These are phyloP conservation scores for Exophiala calicioides DNA, from an alignment of 2,329 filamentous ascomycete species.

Conservation along the genomic window DNA sequence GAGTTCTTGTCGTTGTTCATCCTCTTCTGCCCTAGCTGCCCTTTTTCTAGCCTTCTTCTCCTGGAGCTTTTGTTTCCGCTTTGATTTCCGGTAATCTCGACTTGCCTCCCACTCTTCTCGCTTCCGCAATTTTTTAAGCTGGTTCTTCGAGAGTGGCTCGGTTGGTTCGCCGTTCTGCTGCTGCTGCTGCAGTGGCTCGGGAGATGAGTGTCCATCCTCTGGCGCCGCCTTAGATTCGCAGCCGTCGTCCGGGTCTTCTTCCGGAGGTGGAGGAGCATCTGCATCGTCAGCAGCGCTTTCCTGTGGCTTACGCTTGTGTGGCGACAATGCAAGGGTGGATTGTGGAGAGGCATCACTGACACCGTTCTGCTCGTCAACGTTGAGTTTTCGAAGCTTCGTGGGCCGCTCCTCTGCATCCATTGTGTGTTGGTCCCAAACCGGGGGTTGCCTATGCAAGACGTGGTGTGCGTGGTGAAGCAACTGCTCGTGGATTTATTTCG, in stretches of 20 bases:
- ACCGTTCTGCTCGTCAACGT: conserved; percentile 34
- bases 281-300: conserved; percentile 23
- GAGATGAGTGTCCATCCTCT: conserved; percentile 7
- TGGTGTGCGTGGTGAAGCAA: no score
- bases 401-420: conserved; percentile 61
- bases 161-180: conserved; percentile 8
- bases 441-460: no score
- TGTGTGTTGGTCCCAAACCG: conserved; percentile 35
- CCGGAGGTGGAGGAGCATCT: conserved; percentile 34
- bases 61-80: conserved; percentile 58
- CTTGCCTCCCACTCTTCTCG: conserved; percentile 74
- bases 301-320: conserved; percentile 18
- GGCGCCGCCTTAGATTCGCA: conserved; percentile 16
- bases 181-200: not conserved
- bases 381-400: conserved; percentile 56
- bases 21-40: conserved; percentile 39
- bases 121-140: conserved; percentile 75
- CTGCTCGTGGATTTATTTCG: no score
- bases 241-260: conserved; percentile 28
- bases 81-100: conserved; percentile 60
- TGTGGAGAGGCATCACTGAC: conserved; percentile 1
- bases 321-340: conserved; percentile 21
- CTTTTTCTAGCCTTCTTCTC: conserved; percentile 56
- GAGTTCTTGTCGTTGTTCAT: conserved; percentile 31
- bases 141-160: conserved; percentile 72